Base-by-base conservation (phyloP, 305 asterid genomes). In the Caryopteris hybrid region DNA sequence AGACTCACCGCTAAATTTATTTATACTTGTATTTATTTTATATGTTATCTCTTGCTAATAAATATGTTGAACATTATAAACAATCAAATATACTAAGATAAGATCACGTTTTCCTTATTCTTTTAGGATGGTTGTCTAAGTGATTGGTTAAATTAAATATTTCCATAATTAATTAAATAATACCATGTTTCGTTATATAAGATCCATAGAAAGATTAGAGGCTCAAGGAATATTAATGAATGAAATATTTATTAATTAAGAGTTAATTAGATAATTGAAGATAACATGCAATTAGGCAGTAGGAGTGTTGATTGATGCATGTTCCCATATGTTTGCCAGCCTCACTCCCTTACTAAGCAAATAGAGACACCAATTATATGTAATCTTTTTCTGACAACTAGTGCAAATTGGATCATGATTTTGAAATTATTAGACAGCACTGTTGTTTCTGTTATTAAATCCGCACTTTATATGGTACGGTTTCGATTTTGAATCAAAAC, bases 261-360 rank as follows among this genome's bases (percentile, higher is more conserved):
- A 70, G n/a, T n/a, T n/a, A n/a, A n/a, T 41, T 46, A 53, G 52
- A 63, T 70, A 34, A 75, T 75, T 72, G 77, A 70, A 43, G 57
- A 60, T 57, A 76, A 80, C 76, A 78, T 67, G 82, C 55, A 56
- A 53, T 70, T 78, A 60, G 65, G 76, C 76, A 52, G 31, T 75
- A 79, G 71, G 59, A 63, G 68, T 34, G 39, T 69, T 12, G 59
- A 67, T 57, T 56, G 68, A 45, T 54, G 61, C 81, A 79, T 68
- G 79, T 73, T 75, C 79, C 78, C 78, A 77, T 77, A 73, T 78
- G 83, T 39, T 46, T 59, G 78, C 81, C 84, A 79, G 79, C 77
- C 74, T 76, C 68, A 64, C 61, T 63, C 29, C 50, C 76, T 76
- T 79, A 23, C 45, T 61, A 43, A 47, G 6, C 68, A 75, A 74